Conservation (phyloP, 2,329 filamentous ascomycete species). For the Epicoccum nigrum region DNA sequence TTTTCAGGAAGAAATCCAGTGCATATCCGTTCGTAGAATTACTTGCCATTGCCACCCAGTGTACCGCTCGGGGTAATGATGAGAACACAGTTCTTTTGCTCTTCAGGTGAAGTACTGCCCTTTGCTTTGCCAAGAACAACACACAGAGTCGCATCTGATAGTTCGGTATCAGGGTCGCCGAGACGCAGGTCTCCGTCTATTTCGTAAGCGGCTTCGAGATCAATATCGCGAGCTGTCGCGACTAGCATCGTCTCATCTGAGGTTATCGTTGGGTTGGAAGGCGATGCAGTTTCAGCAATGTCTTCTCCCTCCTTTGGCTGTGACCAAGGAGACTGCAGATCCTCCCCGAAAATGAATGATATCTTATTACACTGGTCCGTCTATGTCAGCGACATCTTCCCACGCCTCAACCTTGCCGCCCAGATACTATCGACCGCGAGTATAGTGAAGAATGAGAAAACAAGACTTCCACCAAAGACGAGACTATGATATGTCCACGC, state of each 20-base stretch:
- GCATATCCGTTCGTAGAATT: background rate
- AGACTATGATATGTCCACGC: constrained; percentile 72
- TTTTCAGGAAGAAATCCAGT: background rate
- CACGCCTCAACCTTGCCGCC: constrained; percentile 46
- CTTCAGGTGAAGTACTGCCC: background rate
- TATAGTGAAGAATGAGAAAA: constrained; percentile 68
- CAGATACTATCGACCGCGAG: constrained; percentile 58
- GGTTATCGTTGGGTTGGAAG: background rate
- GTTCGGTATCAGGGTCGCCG: background rate
- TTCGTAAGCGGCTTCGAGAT: background rate
- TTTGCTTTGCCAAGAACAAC: background rate
- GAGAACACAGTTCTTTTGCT: background rate
- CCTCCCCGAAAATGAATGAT: too few relatives aligned
- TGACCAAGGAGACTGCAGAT: background rate
- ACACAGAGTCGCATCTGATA: background rate
- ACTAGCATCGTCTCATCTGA: background rate
- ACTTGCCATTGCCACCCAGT: background rate
- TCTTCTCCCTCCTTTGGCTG: background rate
- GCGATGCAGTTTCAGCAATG: too few relatives aligned
- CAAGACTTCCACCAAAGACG: constrained; percentile 71
- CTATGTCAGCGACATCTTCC: background rate
- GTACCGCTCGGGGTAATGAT: background rate
- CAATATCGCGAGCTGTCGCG: background rate
- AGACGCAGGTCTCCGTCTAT: background rate
- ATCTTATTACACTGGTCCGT: too few relatives aligned